A percentile compares a stretch with the other conserved stretches of the same genome.
phyloP scores from a whole-genome alignment of 2,329 filamentous ascomycete genomes.

The Fusarium albidum region DNA sequence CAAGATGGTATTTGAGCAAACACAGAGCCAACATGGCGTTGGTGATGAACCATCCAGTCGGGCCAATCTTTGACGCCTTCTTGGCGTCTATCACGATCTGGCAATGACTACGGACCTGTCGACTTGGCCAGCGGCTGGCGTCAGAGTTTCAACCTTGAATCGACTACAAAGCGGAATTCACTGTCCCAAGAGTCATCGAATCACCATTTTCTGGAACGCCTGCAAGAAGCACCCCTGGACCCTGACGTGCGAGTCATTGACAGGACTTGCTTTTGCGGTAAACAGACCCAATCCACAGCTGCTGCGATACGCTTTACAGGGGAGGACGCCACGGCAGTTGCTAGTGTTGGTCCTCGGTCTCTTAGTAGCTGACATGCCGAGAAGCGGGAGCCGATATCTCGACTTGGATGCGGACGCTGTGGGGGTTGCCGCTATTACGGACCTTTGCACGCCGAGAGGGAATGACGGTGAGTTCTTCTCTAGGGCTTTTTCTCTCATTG shows the following conservation, averaged over 20 bases:
- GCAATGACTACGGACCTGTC: slow-evolving; percentile 32
- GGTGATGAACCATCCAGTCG: not conserved
- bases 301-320: not conserved
- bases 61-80: slow-evolving; percentile 2
- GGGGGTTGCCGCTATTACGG: slow-evolving; percentile 47
- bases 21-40: not conserved
- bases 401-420: slow-evolving; percentile 44
- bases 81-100: not conserved
- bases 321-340: too few species aligned
- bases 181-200: slow-evolving; percentile 62
- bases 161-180: slow-evolving; percentile 66
- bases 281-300: not conserved
- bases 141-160: slow-evolving; percentile 60
- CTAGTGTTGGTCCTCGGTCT: too few species aligned
- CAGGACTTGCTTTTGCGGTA: slow-evolving; percentile 49
- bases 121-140: slow-evolving; percentile 43
- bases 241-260: slow-evolving; percentile 46
- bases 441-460: slow-evolving; percentile 54
- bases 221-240: slow-evolving; percentile 36
- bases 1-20: slow-evolving; percentile 30
- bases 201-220: slow-evolving; percentile 48
- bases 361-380: slow-evolving; percentile 14
- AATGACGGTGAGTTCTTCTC: slow-evolving; percentile 59
- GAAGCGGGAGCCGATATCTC: slow-evolving; percentile 48
- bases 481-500: not conserved